These are phyloP conservation scores for Pseudocercospora vitis DNA, from an alignment of 2,329 filamentous ascomycete species.

Conservation along the genomic window DNA sequence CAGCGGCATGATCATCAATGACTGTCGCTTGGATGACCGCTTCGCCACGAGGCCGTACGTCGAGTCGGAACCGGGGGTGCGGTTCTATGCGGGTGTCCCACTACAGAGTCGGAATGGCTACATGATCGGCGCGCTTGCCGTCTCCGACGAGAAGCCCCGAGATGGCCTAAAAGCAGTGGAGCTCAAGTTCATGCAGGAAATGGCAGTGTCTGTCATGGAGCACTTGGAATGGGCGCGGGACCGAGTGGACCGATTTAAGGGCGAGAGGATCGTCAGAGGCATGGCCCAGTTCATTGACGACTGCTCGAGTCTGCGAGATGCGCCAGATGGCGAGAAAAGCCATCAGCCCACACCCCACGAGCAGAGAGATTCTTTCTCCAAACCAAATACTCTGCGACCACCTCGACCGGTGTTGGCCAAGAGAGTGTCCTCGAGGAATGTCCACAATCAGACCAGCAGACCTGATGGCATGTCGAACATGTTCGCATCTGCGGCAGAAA, in stretches of 20 bases:
- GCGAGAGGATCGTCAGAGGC: constrained; percentile 55
- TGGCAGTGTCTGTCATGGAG: constrained; percentile 58
- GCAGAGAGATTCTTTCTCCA: background rate
- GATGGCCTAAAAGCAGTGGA: constrained; percentile 52
- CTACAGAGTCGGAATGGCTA: constrained; percentile 59
- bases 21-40: constrained; percentile 37
- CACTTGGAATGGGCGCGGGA: constrained; percentile 60
- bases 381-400: background rate
- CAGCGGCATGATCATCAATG: constrained; percentile 28
- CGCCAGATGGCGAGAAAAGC: background rate
- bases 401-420: constrained; percentile 16
- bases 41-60: constrained; percentile 37
- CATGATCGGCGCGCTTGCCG: constrained; percentile 60
- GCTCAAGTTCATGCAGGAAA: constrained; percentile 57
- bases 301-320: constrained; percentile 15
- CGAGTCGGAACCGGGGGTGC: constrained; percentile 26
- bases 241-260: constrained; percentile 54
- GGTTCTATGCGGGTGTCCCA: constrained; percentile 61
- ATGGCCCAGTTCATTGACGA: constrained; percentile 49
- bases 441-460: constrained; percentile 6
- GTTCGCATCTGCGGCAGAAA: constrained; percentile 30
- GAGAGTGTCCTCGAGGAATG: constrained; percentile 18
- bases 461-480: constrained; percentile 26
- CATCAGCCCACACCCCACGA: background rate
- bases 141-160: constrained; percentile 59